Base-by-base conservation (phyloP, 768 basidiomycete genomes). In the Termitomyces eurrhizus region DNA sequence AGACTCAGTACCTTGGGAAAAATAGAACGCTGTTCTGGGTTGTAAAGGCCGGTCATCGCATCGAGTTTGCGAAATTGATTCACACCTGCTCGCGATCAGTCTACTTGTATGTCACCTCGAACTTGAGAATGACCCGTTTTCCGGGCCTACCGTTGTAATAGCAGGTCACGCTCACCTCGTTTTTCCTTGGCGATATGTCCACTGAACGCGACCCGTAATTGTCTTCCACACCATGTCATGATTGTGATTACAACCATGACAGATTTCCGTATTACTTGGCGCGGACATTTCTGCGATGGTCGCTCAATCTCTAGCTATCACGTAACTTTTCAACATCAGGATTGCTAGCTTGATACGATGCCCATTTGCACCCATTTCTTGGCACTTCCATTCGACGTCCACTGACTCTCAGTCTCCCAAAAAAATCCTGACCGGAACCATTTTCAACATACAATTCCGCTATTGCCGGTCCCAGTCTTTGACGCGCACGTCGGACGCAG, bases 351-450 rank as follows among this genome's bases (percentile, higher is more conserved):
- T 57, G 36, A n/a, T n/a, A 26, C 29, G 11, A 48, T 51, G 39
- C 14, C 24, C 48, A 50, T 51, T 14, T 51, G 36, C 26, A 51
- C 13, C 11, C 16, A 33, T 37, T 29, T 56, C 62, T 64, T 64
- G 63, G 63, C 63, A 55, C 32, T 39, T 39, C 48, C 37, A 60
- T 56, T 24, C 13, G 26, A 41, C 33, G n/a, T 11, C 50, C 39
- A 24, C 36, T 35, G 29, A 14, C 29, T 21, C 29, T 49, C 37
- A 36, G 12, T 14, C 53, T 56, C 52, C 44, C 26, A 26, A 58
- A 50, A 50, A 18, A 42, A 29, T 9, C 37, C 44, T 18, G 55
- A 49, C 33, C 44, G 52, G 50, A 45, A 60, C 16, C 26, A 12
- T 8, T 33, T 21, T 46, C 29, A 13, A 2, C 35, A 16, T 59